A percentile compares a stretch with the other conserved stretches of the same genome.
phyloP scores from a whole-genome alignment of 345 rosid genomes.

The Salix udensis region DNA sequence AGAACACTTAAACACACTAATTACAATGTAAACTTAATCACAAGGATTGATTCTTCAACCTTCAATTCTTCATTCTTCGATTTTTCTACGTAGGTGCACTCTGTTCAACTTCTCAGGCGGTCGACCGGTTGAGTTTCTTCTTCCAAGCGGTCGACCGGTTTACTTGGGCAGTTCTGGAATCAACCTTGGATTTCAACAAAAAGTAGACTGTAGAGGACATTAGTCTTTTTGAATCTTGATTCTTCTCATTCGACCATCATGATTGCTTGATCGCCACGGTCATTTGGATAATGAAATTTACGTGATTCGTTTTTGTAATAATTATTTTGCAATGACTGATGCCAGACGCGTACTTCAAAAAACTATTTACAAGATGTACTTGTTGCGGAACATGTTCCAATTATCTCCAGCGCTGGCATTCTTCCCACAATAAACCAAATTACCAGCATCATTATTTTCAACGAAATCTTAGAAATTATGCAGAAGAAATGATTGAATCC shows the following conservation, averaged over 20 bases:
- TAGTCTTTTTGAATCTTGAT: not conserved
- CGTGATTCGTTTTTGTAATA: not conserved
- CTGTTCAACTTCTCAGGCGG: too few species aligned
- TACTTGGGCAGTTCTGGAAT: too few species aligned
- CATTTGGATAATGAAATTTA: not conserved
- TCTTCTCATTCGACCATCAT: not conserved
- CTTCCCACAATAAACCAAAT: not conserved
- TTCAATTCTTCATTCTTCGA: too few species aligned
- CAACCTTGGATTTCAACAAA: too few species aligned
- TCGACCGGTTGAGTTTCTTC: too few species aligned
- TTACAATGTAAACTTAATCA: too few species aligned
- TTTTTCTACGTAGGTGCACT: too few species aligned
- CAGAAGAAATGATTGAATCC: not conserved
- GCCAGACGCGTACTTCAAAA: not conserved
- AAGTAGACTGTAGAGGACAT: not conserved
- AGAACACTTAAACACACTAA: too few species aligned
- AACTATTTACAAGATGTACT: too few species aligned
- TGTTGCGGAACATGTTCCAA: not conserved
- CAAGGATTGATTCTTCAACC: too few species aligned
- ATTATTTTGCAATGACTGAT: not conserved
- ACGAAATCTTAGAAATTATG: not conserved
- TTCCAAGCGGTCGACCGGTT: too few species aligned
- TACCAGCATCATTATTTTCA: not conserved
- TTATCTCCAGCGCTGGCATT: not conserved
- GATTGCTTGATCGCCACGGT: not conserved